A percentile compares a stretch with the other conserved stretches of the same genome.
Conservation (phyloP, 257 asterid genomes). For the Avicennia marina region DNA sequence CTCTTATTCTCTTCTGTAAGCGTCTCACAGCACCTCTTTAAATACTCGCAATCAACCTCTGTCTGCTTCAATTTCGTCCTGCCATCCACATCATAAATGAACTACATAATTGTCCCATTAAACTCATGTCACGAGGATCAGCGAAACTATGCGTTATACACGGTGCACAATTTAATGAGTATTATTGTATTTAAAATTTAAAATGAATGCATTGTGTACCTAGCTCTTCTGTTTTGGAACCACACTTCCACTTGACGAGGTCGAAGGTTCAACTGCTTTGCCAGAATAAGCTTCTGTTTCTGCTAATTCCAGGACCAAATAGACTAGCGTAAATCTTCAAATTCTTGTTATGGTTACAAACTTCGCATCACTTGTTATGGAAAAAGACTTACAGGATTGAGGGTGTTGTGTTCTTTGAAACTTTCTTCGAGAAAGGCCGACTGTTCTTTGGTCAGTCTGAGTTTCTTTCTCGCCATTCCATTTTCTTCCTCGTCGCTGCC, state of each 20-base stretch:
- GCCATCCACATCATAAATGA: neutral
- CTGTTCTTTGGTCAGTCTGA: conserved; percentile 73
- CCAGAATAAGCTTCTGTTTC: conserved; percentile 85
- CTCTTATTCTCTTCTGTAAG: conserved; percentile 67
- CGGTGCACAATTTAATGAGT: neutral
- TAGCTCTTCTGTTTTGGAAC: conserved; percentile 91
- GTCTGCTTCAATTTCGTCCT: conserved; percentile 92
- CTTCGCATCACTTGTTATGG: too few species aligned
- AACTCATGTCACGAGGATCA: too few species aligned
- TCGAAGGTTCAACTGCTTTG: conserved; percentile 75
- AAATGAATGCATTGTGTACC: conserved; percentile 27
- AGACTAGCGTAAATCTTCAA: too few species aligned
- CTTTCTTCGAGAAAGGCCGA: conserved; percentile 91
- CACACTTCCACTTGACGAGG: conserved; percentile 92
- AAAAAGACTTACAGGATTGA: conserved; percentile 71
- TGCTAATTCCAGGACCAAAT: too few species aligned
- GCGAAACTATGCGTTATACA: neutral
- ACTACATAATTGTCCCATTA: too few species aligned
- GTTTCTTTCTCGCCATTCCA: conserved; percentile 54
- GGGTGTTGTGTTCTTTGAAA: conserved; percentile 85
- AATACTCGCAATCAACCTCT: conserved; percentile 82
- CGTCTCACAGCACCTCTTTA: conserved; percentile 77
- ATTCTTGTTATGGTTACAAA: too few species aligned
- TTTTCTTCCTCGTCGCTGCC: conserved; percentile 72
- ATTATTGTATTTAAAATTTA: neutral